These are phyloP conservation scores for Chlamydomonas incerta DNA, from an alignment of 139 green algal genomes.

Conservation along the genomic window DNA sequence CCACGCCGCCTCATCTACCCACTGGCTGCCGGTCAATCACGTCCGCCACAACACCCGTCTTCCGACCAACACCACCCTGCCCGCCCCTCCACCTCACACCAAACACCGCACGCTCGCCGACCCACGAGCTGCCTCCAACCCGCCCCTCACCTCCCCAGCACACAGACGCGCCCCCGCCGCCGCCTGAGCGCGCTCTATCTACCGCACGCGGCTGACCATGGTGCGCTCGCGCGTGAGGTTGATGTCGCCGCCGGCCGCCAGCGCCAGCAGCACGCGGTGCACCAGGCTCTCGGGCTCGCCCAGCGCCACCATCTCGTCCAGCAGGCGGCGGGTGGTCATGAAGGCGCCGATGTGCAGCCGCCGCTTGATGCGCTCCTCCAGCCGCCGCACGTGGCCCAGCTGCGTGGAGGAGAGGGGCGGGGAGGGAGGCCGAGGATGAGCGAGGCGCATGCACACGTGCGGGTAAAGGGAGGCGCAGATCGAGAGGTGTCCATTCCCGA, in stretches of 20 bases:
- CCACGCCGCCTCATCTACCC: too few relatives aligned
- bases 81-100: too few relatives aligned
- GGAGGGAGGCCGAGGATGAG: neutral
- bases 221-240: conserved; percentile 57
- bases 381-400: conserved; percentile 48
- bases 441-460: too few relatives aligned
- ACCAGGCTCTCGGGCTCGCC: conserved; percentile 57
- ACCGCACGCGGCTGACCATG: conserved; percentile 48
- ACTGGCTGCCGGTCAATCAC: too few relatives aligned
- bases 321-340: conserved; percentile 47
- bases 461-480: too few relatives aligned
- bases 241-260: conserved; percentile 50
- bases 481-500: too few relatives aligned
- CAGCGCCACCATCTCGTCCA: conserved; percentile 59
- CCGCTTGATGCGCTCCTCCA: conserved; percentile 56
- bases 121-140: too few relatives aligned
- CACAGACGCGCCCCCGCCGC: neutral
- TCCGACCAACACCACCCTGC: too few relatives aligned
- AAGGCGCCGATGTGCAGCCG: conserved; percentile 53
- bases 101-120: too few relatives aligned
- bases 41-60: too few relatives aligned
- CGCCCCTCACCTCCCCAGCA: neutral
- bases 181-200: neutral
- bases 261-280: conserved; percentile 56
- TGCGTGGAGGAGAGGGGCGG: neutral